phyloP scores from a whole-genome alignment of 495 filamentous ascomycete genomes.

The Antarctomyces pellizariae region DNA sequence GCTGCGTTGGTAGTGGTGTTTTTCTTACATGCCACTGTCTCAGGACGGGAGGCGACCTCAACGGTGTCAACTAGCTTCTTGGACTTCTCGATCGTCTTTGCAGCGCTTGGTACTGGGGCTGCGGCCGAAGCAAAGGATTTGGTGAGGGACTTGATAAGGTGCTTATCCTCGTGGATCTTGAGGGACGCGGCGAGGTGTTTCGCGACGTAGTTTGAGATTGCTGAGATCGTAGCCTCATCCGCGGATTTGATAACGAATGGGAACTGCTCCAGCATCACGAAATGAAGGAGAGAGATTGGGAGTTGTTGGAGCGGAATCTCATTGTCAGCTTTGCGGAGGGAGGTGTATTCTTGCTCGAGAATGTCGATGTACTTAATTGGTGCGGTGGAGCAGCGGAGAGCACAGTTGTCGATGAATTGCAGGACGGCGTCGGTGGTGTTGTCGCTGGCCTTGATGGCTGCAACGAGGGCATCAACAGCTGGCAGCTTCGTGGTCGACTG shows the following conservation, averaged over 20 bases:
- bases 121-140: constrained; percentile 9
- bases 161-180: constrained; percentile 17
- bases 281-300: constrained; percentile 27
- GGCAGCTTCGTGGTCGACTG: constrained; percentile 17
- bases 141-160: constrained; percentile 16
- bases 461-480: constrained; percentile 28
- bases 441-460: constrained; percentile 8
- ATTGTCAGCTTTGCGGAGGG: constrained; percentile 12
- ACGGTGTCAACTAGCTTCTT: constrained; percentile 7
- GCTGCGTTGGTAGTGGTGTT: not conserved
- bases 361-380: constrained; percentile 53
- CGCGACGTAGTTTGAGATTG: constrained; percentile 31
- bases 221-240: constrained; percentile 14
- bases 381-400: constrained; percentile 39
- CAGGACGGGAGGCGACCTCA: constrained; percentile 1
- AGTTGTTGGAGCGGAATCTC: not conserved
- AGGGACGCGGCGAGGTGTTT: constrained; percentile 22
- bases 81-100: constrained; percentile 6
- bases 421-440: constrained; percentile 16
- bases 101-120: constrained; percentile 1
- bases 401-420: constrained; percentile 60
- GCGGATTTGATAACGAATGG: constrained; percentile 34
- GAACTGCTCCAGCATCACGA: constrained; percentile 55
- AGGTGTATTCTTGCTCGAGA: constrained; percentile 9
- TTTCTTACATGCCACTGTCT: not conserved